phyloP scores from a whole-genome alignment of 805 yeast species.

The Suhomyces vadensis region DNA sequence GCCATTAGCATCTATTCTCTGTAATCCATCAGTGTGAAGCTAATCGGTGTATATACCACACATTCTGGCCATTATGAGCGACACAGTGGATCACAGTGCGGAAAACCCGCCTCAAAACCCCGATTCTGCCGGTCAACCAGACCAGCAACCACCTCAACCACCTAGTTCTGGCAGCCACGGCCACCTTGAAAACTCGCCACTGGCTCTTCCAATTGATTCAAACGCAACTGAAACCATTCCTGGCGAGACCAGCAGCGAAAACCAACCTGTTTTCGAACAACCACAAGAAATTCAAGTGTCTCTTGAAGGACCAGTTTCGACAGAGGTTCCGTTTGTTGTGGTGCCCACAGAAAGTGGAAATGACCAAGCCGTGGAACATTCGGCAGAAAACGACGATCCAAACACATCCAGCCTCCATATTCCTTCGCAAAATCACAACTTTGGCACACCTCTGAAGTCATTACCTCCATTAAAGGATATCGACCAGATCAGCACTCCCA shows the following conservation, averaged over 20 bases:
- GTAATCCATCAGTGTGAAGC: too few species aligned
- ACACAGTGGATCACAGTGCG: not conserved
- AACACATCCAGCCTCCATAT: conserved; percentile 11
- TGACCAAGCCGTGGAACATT: not conserved
- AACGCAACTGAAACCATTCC: not conserved
- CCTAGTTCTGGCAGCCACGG: not conserved
- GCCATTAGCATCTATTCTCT: not conserved
- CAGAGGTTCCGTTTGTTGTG: not conserved
- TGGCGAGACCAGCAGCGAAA: too few species aligned
- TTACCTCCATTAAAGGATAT: conserved; percentile 46
- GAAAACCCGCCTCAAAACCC: not conserved
- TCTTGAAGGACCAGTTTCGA: not conserved
- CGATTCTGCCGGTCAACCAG: not conserved
- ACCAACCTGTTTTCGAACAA: not conserved
- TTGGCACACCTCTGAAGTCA: conserved; percentile 43
- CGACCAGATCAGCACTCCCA: conserved; percentile 42
- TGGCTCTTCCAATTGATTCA: not conserved
- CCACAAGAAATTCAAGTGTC: not conserved
- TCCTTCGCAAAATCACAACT: conserved; percentile 15
- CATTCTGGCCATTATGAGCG: not conserved
- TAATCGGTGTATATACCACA: not conserved
- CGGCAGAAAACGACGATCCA: conserved; percentile 10
- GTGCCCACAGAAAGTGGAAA: not conserved
- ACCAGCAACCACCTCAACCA: not conserved
- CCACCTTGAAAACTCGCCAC: not conserved